These are phyloP conservation scores for Vinca minor DNA, from an alignment of 257 asterid genomes.

Conservation along the genomic window DNA sequence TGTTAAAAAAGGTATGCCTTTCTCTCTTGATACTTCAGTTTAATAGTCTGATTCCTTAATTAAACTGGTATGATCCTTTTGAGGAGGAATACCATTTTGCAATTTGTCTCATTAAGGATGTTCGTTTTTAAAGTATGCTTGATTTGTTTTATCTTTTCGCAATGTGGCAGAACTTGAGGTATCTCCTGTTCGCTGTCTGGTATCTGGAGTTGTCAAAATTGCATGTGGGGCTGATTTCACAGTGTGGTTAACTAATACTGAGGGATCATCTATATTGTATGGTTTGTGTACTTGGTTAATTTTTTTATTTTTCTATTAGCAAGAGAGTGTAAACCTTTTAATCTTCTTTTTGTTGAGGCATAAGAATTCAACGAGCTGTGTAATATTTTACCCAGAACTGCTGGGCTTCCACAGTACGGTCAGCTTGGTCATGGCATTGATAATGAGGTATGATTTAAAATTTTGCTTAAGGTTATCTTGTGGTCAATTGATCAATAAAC, in stretches of 20 bases:
- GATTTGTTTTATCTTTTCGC: conserved; percentile 9
- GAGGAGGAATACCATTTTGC: background rate
- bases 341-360: no score
- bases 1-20: conserved; percentile 55
- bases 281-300: conserved; percentile 34
- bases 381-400: conserved; percentile 48
- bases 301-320: background rate
- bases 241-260: conserved; percentile 78
- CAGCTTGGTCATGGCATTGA: conserved; percentile 95
- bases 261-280: conserved; percentile 94
- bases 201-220: conserved; percentile 49
- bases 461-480: background rate
- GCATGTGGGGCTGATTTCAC: conserved; percentile 95
- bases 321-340: background rate
- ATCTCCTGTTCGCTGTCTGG: conserved; percentile 70
- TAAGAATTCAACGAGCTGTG: conserved; percentile 22
- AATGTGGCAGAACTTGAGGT: conserved; percentile 59
- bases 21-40: background rate
- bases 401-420: conserved; percentile 97
- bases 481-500: background rate
- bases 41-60: background rate
- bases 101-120: background rate
- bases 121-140: background rate
- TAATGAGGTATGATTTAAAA: conserved; percentile 58
- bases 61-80: background rate